Evolutionary conservation across 495 filamentous ascomycete species (phyloP), one percentile per base, ranked within the genome.

Genomic region (Lepraria neglecta): DNA sequence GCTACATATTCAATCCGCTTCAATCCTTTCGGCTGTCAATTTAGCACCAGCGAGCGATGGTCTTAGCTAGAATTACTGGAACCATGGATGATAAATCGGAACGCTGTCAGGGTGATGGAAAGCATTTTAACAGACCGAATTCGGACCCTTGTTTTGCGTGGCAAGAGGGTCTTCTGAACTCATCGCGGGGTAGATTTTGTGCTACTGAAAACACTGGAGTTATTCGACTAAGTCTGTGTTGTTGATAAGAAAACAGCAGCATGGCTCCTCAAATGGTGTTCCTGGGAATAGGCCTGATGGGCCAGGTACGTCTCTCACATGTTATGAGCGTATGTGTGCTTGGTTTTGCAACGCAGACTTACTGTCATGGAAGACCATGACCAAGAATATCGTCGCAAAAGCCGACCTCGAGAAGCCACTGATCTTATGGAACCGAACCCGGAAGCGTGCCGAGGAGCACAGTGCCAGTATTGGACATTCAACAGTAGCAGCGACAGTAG

Each of bases 401-500:
- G 73, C 71, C 27, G 69, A 71, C 24, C 48, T 71, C 9, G 15
- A 24, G 31, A 38, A 17, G 51, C 69, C 65, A 28, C 68, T 79
- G 24, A 51, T 78, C 48, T 76, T 77, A 58, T 71, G 71, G 19
- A 79, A 79, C 64, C 72, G 77, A 50, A 79, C 77, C 3, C 73
- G 77, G 68, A 67, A 73, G 57, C 76, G 74, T 24, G 76, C 76
- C 30, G 58, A 71, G 17, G 58, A 60, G 46, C 27, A 53, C 70
- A 28, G 67, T 77, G 31, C 69, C 71, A 64, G 63, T 65, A 14
- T 68, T 76, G 15, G 77, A 73, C 27, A 76, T 63, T 43, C 33
- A 4, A 60, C 66, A 6, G 67, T 76, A 0, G 75, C 74, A 56
- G 56, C 64, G 6, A 73, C 64, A 48, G 75, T 77, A 56, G 56